phyloP scores from a whole-genome alignment of 2,329 filamentous ascomycete species.

The Fonsecaea multimorphosa region DNA sequence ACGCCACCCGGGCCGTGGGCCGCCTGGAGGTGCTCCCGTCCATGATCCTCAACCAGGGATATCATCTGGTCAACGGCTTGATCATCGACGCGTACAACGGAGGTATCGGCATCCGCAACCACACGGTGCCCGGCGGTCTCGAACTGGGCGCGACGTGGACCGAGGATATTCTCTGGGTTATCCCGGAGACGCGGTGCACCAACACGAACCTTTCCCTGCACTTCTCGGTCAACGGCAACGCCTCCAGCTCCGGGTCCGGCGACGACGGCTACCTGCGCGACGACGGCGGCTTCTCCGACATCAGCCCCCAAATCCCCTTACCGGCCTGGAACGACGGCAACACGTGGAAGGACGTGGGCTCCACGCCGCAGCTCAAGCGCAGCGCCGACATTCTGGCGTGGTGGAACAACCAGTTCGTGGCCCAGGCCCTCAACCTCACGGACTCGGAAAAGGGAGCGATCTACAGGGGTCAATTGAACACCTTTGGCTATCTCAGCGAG shows the following conservation, averaged over 20 bases:
- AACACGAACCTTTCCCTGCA: conserved; percentile 45
- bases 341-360: not conserved
- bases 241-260: conserved; percentile 6
- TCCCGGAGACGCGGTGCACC: conserved; percentile 55
- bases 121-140: conserved; percentile 47
- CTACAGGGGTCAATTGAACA: conserved; percentile 1
- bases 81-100: conserved; percentile 52
- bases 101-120: conserved; percentile 56
- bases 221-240: conserved; percentile 39
- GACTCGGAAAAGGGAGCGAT: not conserved
- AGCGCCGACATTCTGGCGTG: conserved; percentile 6
- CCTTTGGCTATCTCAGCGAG: conserved; percentile 5
- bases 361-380: conserved; percentile 1
- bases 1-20: not conserved
- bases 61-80: conserved; percentile 42
- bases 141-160: conserved; percentile 49
- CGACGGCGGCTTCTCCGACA: conserved; percentile 7
- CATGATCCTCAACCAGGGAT: conserved; percentile 41
- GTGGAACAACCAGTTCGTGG: conserved; percentile 13
- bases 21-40: conserved; percentile 18
- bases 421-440: conserved; percentile 4
- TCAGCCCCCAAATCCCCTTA: not conserved
- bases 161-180: conserved; percentile 56
- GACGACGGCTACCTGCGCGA: conserved; percentile 5
- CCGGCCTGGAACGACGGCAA: not conserved